Evolutionary conservation across 768 basidiomycete species (phyloP), one percentile per base, ranked within the genome.

Genomic region (Mycena amicta): DNA sequence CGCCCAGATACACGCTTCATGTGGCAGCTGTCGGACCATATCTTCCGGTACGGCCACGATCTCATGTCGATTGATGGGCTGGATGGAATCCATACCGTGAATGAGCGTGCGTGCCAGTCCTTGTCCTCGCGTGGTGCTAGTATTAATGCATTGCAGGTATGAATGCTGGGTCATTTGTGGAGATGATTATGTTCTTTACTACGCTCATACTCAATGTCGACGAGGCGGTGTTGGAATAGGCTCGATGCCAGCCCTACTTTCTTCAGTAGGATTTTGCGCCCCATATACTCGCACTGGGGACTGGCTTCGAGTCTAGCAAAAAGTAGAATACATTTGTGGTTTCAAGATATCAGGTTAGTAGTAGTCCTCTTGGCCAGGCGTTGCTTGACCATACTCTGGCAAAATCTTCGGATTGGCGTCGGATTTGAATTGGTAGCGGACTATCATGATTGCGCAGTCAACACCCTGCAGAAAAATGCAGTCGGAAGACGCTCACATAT

Each of bases 11-110:
- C 73, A 16, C 56, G 67, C 16, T 70, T 59, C 51, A 70, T 71
- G 58, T 73, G 73, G 72, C 45, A 57, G 50, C 66, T 75, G 5
- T 70, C 71, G 11, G 43, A 60, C 29, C 67, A 73, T 55, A 83
- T 83, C 51, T 83, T 80, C 72, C 79, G 82, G n/a, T 83, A 83
- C 60, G 68, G 68, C 6, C 77, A 77, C 61, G 66, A 67, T 23
- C 66, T 67, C 16, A 65, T 55, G 15, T 26, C 57, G 15, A 59
- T 27, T 5, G 58, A 60, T 18, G 68, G 59, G 27, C 51, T 68
- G 0, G 55, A 26, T 3, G 69, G 69, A 43, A 67, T 77, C 8
- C 82, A 83, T 64, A 82, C 82, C 4, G 73, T 83, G 8, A 73
- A 84, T 45, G 83, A 83, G 72, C 75, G 82, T 80, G 56, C 46